Conservation (phyloP, 257 asterid genomes). For the Ligustrum vulgare region DNA sequence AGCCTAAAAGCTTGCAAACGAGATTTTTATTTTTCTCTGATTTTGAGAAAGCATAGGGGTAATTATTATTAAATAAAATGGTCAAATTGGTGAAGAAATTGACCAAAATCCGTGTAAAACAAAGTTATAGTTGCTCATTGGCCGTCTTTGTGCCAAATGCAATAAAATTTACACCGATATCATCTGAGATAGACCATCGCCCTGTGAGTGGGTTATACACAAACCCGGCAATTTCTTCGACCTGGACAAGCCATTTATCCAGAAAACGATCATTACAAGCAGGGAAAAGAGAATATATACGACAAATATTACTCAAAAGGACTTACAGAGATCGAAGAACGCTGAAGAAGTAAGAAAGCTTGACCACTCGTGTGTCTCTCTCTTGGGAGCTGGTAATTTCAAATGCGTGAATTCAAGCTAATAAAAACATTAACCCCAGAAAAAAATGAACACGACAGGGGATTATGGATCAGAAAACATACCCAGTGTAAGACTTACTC, state of each 20-base stretch:
- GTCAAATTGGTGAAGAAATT: background rate
- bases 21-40: no score
- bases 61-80: no score
- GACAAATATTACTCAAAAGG: background rate
- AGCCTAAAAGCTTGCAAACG: no score
- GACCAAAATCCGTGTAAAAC: background rate
- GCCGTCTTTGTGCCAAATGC: constrained; percentile 54
- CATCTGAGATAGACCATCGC: constrained; percentile 77
- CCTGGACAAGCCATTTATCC: constrained; percentile 36
- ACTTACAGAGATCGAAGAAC: constrained; percentile 72
- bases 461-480: constrained; percentile 23
- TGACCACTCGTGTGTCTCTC: constrained; percentile 94
- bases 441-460: background rate
- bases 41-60: no score
- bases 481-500: constrained; percentile 88
- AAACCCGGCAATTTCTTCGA: constrained; percentile 81
- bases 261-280: background rate
- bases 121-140: constrained; percentile 19
- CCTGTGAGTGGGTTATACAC: constrained; percentile 70
- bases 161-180: constrained; percentile 73
- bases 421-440: background rate
- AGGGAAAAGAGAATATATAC: background rate
- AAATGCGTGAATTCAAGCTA: background rate
- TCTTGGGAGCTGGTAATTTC: constrained; percentile 58
- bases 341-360: constrained; percentile 78